Conservation (phyloP, 176 grass and related monocot genomes). For the Oryza brachyantha region DNA sequence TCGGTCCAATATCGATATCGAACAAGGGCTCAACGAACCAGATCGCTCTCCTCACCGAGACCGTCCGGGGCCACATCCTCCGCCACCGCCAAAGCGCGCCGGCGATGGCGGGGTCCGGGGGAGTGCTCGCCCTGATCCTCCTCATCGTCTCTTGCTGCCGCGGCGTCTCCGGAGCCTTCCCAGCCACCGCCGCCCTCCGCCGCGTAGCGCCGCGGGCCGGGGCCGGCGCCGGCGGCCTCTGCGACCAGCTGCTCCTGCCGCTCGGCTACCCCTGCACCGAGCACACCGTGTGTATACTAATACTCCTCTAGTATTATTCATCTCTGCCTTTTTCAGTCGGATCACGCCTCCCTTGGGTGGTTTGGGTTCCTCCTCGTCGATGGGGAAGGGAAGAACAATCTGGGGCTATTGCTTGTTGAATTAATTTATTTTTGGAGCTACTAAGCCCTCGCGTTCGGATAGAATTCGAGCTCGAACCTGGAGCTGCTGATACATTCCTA, state of each 20-base stretch:
- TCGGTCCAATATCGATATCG: too few relatives aligned
- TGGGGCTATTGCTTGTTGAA: neutral
- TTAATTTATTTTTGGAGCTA: neutral
- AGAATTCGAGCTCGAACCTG: neutral
- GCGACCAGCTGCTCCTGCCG: slow-evolving; percentile 62
- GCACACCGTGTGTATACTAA: slow-evolving; percentile 55
- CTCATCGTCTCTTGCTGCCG: slow-evolving; percentile 14
- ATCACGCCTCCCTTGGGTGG: neutral
- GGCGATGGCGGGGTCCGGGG: slow-evolving; percentile 21
- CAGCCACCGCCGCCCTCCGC: slow-evolving; percentile 23
- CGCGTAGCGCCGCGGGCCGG: slow-evolving; percentile 14
- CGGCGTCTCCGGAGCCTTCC: neutral
- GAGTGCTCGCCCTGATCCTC: slow-evolving; percentile 12
- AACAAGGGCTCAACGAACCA: too few relatives aligned
- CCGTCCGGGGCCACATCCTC: too few relatives aligned
- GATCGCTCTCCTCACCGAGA: too few relatives aligned
- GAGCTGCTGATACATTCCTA: neutral
- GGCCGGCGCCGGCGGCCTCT: slow-evolving; percentile 42
- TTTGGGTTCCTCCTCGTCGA: neutral
- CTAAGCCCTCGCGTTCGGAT: neutral
- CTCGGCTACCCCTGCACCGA: slow-evolving; percentile 79
- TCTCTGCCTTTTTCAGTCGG: neutral
- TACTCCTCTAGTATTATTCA: neutral
- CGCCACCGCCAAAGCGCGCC: neutral
- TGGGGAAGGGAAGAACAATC: neutral